Percentiles rank a stretch among this genome's conserved stretches.
Conservation (phyloP, 352 stramenopile species). For the Globisporangium cystogenes region DNA sequence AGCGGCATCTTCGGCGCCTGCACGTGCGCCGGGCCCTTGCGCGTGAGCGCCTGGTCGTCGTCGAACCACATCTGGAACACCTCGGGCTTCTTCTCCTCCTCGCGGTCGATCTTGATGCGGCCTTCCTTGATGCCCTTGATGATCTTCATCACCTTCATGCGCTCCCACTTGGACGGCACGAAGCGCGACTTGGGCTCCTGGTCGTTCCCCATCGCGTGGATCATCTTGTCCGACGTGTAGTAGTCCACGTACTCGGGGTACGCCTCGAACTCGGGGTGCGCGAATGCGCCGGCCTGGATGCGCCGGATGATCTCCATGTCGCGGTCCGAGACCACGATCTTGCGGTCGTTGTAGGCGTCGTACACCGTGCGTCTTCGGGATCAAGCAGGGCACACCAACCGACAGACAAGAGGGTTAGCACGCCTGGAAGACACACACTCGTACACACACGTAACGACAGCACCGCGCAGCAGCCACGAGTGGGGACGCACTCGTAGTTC, state of each 20-base stretch:
- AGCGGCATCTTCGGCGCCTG: slow-evolving; percentile 97
- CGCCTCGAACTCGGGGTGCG: slow-evolving; percentile 90
- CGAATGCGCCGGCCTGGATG: slow-evolving; percentile 92
- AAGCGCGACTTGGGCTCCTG: slow-evolving; percentile 92
- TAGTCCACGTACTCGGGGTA: slow-evolving; percentile 89
- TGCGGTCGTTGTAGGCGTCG: slow-evolving; percentile 98
- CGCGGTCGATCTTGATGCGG: slow-evolving; percentile 88
- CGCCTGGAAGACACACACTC: background rate
- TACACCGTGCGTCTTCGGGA: slow-evolving; percentile 92
- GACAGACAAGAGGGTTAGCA: background rate
- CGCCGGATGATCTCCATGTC: slow-evolving; percentile 98
- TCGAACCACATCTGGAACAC: slow-evolving; percentile 93
- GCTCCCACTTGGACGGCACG: slow-evolving; percentile 96
- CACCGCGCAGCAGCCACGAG: background rate
- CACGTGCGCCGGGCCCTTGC: slow-evolving; percentile 95
- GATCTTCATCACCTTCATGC: slow-evolving; percentile 96
- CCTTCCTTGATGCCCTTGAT: slow-evolving; percentile 96
- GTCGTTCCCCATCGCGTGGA: slow-evolving; percentile 86
- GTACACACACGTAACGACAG: slow-evolving; percentile 9
- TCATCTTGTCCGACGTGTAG: slow-evolving; percentile 85
- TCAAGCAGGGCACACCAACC: background rate
- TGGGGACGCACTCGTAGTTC: slow-evolving; percentile 88
- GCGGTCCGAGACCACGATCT: slow-evolving; percentile 94
- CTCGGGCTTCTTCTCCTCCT: slow-evolving; percentile 90
- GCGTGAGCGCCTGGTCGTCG: slow-evolving; percentile 81